Conservation (phyloP, 1,139 yeast species). For the Lodderomyces pseudojiufengensis region DNA sequence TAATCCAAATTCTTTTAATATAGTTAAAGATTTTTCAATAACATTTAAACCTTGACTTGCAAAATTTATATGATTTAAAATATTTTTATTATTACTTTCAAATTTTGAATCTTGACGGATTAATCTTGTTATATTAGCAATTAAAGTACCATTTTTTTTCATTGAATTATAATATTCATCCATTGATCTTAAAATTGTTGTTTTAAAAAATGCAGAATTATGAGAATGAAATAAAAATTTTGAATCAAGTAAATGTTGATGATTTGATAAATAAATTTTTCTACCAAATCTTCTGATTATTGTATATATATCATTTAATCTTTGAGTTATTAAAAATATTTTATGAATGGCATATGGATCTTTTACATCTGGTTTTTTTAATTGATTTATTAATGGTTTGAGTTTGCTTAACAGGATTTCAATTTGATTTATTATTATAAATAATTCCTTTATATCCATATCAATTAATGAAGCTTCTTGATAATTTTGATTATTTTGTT, state of each 20-base stretch:
- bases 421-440: constrained; percentile 21
- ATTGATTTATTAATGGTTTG: constrained; percentile 23
- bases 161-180: constrained; percentile 44
- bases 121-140: constrained; percentile 49
- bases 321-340: constrained; percentile 41
- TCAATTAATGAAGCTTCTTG: constrained; percentile 38
- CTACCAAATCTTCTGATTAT: constrained; percentile 43
- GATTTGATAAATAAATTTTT: constrained; percentile 39
- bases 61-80: constrained; percentile 40
- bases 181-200: constrained; percentile 29
- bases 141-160: constrained; percentile 50
- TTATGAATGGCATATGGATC: constrained; percentile 44
- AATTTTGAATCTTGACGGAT: constrained; percentile 43
- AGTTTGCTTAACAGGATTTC: constrained; percentile 23
- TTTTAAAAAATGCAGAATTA: constrained; percentile 26
- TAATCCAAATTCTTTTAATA: constrained; percentile 33
- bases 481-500: constrained; percentile 16
- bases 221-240: constrained; percentile 30
- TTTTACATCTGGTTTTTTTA: constrained; percentile 17
- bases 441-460: constrained; percentile 38
- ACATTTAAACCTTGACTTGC: constrained; percentile 28
- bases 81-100: constrained; percentile 32
- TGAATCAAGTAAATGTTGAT: constrained; percentile 38
- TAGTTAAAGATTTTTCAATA: constrained; percentile 21
- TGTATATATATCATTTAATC: constrained; percentile 46